These are phyloP conservation scores for Cubamyces sp. DNA, from an alignment of 768 basidiomycete species.

Conservation along the genomic window DNA sequence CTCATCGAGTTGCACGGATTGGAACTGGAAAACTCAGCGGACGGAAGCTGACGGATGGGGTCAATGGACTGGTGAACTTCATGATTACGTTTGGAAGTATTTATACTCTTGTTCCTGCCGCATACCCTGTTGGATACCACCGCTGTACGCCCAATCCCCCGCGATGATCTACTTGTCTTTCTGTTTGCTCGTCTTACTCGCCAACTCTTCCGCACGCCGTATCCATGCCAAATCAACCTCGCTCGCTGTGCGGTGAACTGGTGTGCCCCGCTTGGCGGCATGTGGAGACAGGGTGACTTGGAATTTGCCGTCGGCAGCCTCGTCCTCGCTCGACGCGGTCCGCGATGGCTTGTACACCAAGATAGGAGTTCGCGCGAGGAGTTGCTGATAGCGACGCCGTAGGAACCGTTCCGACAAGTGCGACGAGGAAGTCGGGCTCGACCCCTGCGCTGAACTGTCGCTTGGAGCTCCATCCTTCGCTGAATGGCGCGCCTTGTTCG, in stretches of 20 bases:
- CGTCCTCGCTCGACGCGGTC: neutral
- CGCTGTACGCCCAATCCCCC: constrained; percentile 25
- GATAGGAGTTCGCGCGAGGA: constrained; percentile 65
- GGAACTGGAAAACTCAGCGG: constrained; percentile 56
- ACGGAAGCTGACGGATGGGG: constrained; percentile 26
- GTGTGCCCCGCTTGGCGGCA: constrained; percentile 31
- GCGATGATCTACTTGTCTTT: constrained; percentile 6
- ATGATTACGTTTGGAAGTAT: constrained; percentile 19
- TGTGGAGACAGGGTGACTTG: constrained; percentile 38
- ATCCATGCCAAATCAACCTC: constrained; percentile 44
- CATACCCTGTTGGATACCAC: constrained; percentile 24
- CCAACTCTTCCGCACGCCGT: constrained; percentile 20
- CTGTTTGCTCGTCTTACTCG: neutral
- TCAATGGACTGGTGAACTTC: neutral
- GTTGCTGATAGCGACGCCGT: constrained; percentile 56
- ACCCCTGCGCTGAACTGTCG: neutral
- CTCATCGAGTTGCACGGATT: constrained; percentile 88
- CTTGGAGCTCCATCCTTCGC: neutral
- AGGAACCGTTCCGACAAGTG: constrained; percentile 36
- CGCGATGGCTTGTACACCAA: constrained; percentile 41
- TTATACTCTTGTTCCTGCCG: constrained; percentile 23
- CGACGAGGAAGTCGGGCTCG: constrained; percentile 8
- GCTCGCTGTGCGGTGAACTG: constrained; percentile 29
- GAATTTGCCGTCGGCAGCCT: constrained; percentile 27
- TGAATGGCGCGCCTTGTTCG: constrained; percentile 26